phyloP scores from a whole-genome alignment of 2,329 filamentous ascomycete genomes.

The Botrytis fragariae region DNA sequence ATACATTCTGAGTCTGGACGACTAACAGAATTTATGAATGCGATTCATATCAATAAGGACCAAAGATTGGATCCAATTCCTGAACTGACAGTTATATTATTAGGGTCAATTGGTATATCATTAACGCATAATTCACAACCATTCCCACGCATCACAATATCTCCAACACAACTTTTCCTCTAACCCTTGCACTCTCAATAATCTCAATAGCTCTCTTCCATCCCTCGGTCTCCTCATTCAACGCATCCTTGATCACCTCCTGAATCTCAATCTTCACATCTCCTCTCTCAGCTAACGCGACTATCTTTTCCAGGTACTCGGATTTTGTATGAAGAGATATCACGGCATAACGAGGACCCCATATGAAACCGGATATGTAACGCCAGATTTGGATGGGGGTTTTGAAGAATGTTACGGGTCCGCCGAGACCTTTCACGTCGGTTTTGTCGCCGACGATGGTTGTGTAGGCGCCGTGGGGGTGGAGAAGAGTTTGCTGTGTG shows the following conservation, averaged over 20 bases:
- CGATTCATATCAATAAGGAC: not conserved
- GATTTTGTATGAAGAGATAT: constrained; percentile 23
- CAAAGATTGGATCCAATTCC: not conserved
- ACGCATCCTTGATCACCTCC: constrained; percentile 21
- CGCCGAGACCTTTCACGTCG: constrained; percentile 29
- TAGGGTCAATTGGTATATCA: not conserved
- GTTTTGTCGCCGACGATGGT: constrained; percentile 37
- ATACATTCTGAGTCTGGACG: not conserved
- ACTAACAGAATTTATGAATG: not conserved
- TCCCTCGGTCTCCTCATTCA: constrained; percentile 18
- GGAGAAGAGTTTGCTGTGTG: constrained; percentile 29
- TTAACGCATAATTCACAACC: not conserved
- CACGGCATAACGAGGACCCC: constrained; percentile 35
- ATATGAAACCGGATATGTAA: constrained; percentile 34
- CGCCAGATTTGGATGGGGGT: constrained; percentile 31
- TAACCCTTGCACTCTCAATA: constrained; percentile 21
- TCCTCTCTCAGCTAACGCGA: constrained; percentile 20
- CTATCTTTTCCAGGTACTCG: constrained; percentile 18
- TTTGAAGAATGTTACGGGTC: constrained; percentile 35
- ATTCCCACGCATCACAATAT: constrained; percentile 6
- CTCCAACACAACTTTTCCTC: constrained; percentile 24
- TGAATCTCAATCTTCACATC: constrained; percentile 22
- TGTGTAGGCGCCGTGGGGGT: constrained; percentile 33
- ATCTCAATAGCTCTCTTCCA: constrained; percentile 22
- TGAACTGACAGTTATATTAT: not conserved